These are phyloP conservation scores for Ustulina deusta DNA, from an alignment of 2,329 filamentous ascomycete species.

Conservation along the genomic window DNA sequence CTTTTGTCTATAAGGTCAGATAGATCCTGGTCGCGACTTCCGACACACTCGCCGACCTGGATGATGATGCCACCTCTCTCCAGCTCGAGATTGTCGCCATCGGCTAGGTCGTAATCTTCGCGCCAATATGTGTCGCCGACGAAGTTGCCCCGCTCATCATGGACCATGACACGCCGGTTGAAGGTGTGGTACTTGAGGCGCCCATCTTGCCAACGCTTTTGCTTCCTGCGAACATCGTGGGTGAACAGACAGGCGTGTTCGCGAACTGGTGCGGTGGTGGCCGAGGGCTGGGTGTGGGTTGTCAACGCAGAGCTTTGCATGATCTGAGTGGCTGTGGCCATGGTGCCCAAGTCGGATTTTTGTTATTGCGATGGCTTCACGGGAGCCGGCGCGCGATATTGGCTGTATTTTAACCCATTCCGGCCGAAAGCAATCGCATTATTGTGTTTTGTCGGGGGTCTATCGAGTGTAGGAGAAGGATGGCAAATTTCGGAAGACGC, in stretches of 20 bases:
- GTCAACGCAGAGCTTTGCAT: constrained; percentile 44
- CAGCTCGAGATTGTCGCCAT: constrained; percentile 84
- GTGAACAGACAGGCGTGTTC: constrained; percentile 91
- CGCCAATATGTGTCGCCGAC: constrained; percentile 89
- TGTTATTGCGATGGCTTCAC: background rate
- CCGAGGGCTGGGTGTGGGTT: constrained; percentile 33
- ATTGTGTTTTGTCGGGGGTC: background rate
- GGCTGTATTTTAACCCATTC: background rate
- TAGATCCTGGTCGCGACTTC: constrained; percentile 80
- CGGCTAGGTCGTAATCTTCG: constrained; percentile 73
- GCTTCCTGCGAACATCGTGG: constrained; percentile 84
- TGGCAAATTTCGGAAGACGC: constrained; percentile 15
- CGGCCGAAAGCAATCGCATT: background rate
- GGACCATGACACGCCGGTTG: constrained; percentile 92
- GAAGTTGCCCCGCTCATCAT: constrained; percentile 82
- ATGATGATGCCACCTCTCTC: constrained; percentile 82
- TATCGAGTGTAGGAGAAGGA: background rate
- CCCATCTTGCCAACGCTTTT: constrained; percentile 95
- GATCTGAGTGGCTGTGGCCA: constrained; percentile 42
- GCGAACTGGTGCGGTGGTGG: constrained; percentile 72
- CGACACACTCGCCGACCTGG: constrained; percentile 82
- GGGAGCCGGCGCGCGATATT: background rate
- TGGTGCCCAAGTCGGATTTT: constrained; percentile 14
- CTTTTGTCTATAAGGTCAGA: constrained; percentile 79
- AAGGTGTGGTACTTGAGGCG: constrained; percentile 88